These are phyloP conservation scores for Sclerotinia glacialis DNA, from an alignment of 2,329 filamentous ascomycete species.

Conservation along the genomic window DNA sequence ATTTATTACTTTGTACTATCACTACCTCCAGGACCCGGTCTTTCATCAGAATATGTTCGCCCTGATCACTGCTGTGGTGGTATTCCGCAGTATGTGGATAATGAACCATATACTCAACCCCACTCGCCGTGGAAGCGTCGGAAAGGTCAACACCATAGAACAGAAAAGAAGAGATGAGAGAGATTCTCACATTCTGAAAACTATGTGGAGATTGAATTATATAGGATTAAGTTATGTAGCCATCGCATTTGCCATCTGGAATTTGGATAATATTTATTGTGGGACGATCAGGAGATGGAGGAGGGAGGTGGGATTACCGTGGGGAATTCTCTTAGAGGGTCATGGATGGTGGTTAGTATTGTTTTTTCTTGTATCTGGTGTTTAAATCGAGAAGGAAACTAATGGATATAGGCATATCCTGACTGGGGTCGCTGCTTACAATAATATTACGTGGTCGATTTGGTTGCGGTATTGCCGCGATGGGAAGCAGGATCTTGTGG, in stretches of 20 bases:
- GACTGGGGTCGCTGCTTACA: not conserved
- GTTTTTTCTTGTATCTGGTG: not conserved
- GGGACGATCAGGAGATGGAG: not conserved
- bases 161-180: not conserved
- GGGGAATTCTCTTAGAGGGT: not conserved
- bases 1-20: constrained; percentile 7
- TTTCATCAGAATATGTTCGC: constrained; percentile 16
- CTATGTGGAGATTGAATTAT: constrained; percentile 1
- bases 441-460: not conserved
- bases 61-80: not conserved
- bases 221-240: constrained; percentile 1
- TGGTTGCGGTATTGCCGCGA: constrained; percentile 6
- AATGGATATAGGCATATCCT: not conserved
- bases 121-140: not conserved
- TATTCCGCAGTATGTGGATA: constrained; percentile 8
- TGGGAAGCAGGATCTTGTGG: constrained; percentile 7
- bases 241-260: not conserved
- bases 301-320: not conserved
- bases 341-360: constrained; percentile 12
- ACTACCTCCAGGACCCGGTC: not conserved
- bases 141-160: not conserved
- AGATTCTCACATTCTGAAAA: not conserved
- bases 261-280: constrained; percentile 11
- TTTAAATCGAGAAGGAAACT: not conserved
- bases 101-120: constrained; percentile 2